These are phyloP conservation scores for Aureobasidium subglaciale DNA, from an alignment of 2,329 filamentous ascomycete species.

Conservation along the genomic window DNA sequence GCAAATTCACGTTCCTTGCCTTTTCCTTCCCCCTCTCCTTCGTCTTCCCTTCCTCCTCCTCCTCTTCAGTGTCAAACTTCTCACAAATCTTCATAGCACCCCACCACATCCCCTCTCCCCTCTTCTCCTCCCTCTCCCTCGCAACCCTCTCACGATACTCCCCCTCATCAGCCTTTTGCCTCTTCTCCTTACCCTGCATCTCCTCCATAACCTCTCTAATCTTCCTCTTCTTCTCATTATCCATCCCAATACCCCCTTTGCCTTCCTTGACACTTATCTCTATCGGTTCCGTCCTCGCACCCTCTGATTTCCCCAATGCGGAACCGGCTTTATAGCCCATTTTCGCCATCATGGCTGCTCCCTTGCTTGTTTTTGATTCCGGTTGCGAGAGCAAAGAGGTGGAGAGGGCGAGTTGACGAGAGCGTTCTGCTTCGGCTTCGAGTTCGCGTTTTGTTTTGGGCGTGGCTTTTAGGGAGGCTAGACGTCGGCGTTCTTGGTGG, in stretches of 20 bases:
- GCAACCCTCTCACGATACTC: constrained; percentile 69
- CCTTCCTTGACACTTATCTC: constrained; percentile 69
- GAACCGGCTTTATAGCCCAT: constrained; percentile 86
- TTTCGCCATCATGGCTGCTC: constrained; percentile 92
- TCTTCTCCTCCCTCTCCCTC: constrained; percentile 60
- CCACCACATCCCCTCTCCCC: constrained; percentile 61
- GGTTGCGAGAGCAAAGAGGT: too few species aligned
- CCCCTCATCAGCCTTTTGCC: constrained; percentile 55
- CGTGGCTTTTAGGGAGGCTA: constrained; percentile 55
- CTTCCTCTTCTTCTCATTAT: constrained; percentile 75
- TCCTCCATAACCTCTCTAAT: constrained; percentile 48
- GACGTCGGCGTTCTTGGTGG: constrained; percentile 44
- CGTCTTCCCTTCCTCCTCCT: constrained; percentile 21
- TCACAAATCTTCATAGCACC: constrained; percentile 81
- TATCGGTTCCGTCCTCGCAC: constrained; percentile 62
- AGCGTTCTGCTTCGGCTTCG: constrained; percentile 63
- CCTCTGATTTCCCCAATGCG: constrained; percentile 52
- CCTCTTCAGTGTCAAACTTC: constrained; percentile 57
- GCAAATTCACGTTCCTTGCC: constrained; percentile 54
- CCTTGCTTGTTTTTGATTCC: constrained; percentile 71
- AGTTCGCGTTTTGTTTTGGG: constrained; percentile 75
- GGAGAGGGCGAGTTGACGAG: constrained; percentile 68
- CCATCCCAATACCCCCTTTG: constrained; percentile 74
- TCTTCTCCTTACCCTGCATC: constrained; percentile 47
- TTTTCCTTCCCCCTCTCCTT: background rate